Conservation (phyloP, 1,139 yeast species). For the Saccharomyces hybrid region DNA sequence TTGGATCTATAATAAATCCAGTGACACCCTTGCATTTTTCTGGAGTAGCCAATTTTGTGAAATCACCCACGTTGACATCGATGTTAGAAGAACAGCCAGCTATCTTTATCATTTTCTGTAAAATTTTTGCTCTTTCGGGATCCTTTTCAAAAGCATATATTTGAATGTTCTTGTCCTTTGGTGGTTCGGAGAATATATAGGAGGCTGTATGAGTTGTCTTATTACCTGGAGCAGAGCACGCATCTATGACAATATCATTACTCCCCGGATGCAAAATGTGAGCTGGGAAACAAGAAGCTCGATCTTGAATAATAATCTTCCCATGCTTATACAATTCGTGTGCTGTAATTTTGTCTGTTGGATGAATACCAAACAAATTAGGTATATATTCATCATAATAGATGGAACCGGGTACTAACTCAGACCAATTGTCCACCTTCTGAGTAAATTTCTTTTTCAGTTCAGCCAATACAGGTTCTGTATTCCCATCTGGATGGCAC, state of each 20-base stretch:
- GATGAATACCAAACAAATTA: slow-evolving; percentile 73
- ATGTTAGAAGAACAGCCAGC: slow-evolving; percentile 59
- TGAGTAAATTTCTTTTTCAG: slow-evolving; percentile 33
- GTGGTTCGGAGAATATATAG: slow-evolving; percentile 31
- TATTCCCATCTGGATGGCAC: slow-evolving; percentile 24
- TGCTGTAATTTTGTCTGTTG: slow-evolving; percentile 57
- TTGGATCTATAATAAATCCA: slow-evolving; percentile 88
- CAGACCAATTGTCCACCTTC: slow-evolving; percentile 37
- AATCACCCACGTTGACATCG: slow-evolving; percentile 73
- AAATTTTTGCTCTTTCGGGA: slow-evolving; percentile 57
- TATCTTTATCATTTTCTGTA: slow-evolving; percentile 66
- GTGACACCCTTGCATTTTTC: slow-evolving; percentile 56
- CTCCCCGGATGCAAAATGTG: slow-evolving; percentile 58
- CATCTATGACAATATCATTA: slow-evolving; percentile 64
- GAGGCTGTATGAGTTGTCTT: slow-evolving; percentile 92
- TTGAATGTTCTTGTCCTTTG: slow-evolving; percentile 13
- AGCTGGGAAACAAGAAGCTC: slow-evolving; percentile 97
- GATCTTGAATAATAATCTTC: slow-evolving; percentile 79
- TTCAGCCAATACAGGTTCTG: slow-evolving; percentile 38
- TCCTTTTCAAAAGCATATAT: slow-evolving; percentile 89
- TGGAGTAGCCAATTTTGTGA: slow-evolving; percentile 56
- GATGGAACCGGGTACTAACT: slow-evolving; percentile 53
- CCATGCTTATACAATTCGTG: slow-evolving; percentile 67
- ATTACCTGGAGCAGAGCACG: slow-evolving; percentile 98
- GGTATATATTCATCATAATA: slow-evolving; percentile 69